Evolutionary conservation across 2,329 filamentous ascomycete species (phyloP), one percentile per base, ranked within the genome.

Genomic region (Endoconidiophora polonica): DNA sequence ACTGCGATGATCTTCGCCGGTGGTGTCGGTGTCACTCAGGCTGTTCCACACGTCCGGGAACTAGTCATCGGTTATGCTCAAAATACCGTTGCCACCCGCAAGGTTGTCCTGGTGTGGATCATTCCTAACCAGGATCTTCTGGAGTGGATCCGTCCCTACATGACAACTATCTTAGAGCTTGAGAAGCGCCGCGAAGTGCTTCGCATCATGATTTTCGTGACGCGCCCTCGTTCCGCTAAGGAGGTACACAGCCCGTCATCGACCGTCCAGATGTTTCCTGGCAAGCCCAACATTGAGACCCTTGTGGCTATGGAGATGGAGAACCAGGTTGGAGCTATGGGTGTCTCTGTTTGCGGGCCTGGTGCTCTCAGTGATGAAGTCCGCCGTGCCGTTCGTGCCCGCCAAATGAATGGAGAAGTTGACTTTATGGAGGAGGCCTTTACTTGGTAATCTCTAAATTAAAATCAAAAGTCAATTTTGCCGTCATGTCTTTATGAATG

Each of bases 191-290:
- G 83, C 51, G 83, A 87, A 53, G 73, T 83, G 48, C 70, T 88
- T 49, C 78, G 80, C 56, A 83, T 88, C 62, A 76, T 86, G 67
- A 74, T 88, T 49, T 88, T 87, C 62, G 80, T 88, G 57, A 85
- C 79, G 56, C 70, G 82, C 52, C 83, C 81, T 4, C 71, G 81
- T 39, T 83, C 78, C 44, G 86, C 79, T 43, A 86, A 86, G 68
- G 83, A 87, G 63, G 86, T 87, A 49, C 81, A 86, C 67, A 83
- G 78, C 57, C 83, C 83, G 2, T 82, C 77, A 36, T 74, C 79
- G 1, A 86, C 80, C 16, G 83, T 90, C 10, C 83, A 87, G 62
- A 88, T 88, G 83, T 86, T 86, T 70, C 83, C 83, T 3, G 83
- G 83, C 14, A 72, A 82, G 57, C 82, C 82, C 16, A 85, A 86